Evolutionary conservation across 768 basidiomycete genomes (phyloP), one percentile per base, ranked within the genome.

Genomic region (Collybiopsis confluens): DNA sequence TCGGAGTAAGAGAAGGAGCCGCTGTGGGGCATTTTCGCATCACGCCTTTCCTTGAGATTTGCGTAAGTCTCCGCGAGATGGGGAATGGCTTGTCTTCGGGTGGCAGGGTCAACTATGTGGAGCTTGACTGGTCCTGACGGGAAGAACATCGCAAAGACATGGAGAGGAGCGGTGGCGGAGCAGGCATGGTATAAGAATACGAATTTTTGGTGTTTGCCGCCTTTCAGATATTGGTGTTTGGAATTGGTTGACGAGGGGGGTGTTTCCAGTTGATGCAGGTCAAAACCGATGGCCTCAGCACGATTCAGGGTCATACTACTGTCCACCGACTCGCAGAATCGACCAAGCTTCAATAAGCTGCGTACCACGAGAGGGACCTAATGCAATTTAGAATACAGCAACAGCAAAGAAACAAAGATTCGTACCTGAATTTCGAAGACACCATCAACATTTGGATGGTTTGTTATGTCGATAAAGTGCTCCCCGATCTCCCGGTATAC

Each of bases 401-500:
- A 47, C 41, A 49, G 49, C 49, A 30, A 30, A 38, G n/a, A 10
- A 45, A 20, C 21, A 35, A 33, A 1, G 51, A 30, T 30, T 24
- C 30, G 33, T 58, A 93, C 92, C 79, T 98, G 94, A 18, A 87
- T 77, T 70, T 99, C 97, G 62, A 87, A 99, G 3, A 97, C 89
- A 1, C 92, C 93, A 61, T 98, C 93, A 8, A 98, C 92, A 63
- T 90, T 92, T 0, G 95, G 91, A 62, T 95, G 90, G 63, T 97
- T 97, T 55, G 83, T 91, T 46, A 98, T 75, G 64, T 94, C 87
- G 16, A 92, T 86, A 64, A 98, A 98, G 65, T 97, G 92, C 53
- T 92, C 88, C 60, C 92, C 87, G 27, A 87, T 90, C 27, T 89
- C 83, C 27, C 87, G 76, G 68, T 90, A 99, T 15, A 86, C 71